phyloP scores from a whole-genome alignment of 331 rosid genomes.

The Rhamnella rubrinervis region DNA sequence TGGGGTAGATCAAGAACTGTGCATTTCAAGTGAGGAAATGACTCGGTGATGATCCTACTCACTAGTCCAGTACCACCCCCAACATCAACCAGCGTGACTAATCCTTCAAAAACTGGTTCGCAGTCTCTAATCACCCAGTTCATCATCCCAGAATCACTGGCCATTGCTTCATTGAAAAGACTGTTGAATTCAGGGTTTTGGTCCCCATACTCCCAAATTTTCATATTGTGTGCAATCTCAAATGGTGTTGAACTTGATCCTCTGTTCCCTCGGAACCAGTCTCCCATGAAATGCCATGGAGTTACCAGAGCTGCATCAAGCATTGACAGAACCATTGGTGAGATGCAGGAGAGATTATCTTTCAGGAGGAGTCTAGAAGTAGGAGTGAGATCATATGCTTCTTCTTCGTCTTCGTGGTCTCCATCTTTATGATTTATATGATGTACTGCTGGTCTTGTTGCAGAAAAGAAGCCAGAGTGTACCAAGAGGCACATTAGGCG shows the following conservation, averaged over 20 bases:
- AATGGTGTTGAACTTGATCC: slow-evolving; percentile 24
- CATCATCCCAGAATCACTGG: slow-evolving; percentile 41
- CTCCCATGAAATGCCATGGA: slow-evolving; percentile 30
- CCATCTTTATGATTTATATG: not conserved
- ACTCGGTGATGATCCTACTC: slow-evolving; percentile 29
- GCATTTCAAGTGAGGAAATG: slow-evolving; percentile 45
- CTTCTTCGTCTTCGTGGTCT: not conserved
- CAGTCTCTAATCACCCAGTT: slow-evolving; percentile 35
- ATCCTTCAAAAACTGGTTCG: slow-evolving; percentile 33
- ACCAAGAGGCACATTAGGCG: slow-evolving; percentile 44
- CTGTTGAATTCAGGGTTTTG: slow-evolving; percentile 1
- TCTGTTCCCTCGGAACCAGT: slow-evolving; percentile 33
- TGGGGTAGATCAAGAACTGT: slow-evolving; percentile 46
- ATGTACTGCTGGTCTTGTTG: not conserved
- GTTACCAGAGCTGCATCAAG: slow-evolving; percentile 11
- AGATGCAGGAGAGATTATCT: slow-evolving; percentile 8
- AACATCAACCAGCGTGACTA: slow-evolving; percentile 42
- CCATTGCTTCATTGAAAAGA: slow-evolving; percentile 38
- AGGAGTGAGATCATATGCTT: slow-evolving; percentile 41
- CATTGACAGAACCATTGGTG: slow-evolving; percentile 22
- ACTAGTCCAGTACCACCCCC: slow-evolving; percentile 46
- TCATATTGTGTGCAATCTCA: slow-evolving; percentile 35
- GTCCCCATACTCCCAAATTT: slow-evolving; percentile 27
- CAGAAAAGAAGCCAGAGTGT: slow-evolving; percentile 39
- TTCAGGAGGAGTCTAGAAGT: slow-evolving; percentile 40